These are phyloP conservation scores for Plenodomus lindquistii DNA, from an alignment of 2,329 filamentous ascomycete genomes.

Conservation along the genomic window DNA sequence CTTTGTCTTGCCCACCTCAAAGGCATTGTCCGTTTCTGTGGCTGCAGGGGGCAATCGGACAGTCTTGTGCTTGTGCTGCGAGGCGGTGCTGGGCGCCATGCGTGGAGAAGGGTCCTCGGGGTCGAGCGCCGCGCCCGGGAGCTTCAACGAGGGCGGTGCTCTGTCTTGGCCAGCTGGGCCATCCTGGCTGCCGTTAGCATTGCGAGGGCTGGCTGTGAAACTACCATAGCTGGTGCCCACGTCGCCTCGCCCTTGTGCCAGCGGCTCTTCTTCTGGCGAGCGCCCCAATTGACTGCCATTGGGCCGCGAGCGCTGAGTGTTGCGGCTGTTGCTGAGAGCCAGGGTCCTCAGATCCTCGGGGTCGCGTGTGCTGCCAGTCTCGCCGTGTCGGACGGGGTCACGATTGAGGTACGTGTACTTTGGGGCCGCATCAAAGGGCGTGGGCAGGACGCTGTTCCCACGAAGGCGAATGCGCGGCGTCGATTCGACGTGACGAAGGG, in stretches of 20 bases:
- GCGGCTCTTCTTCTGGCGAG: constrained; percentile 36
- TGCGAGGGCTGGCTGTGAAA: constrained; percentile 59
- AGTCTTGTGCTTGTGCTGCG: constrained; percentile 20
- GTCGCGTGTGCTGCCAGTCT: constrained; percentile 18
- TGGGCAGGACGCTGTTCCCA: constrained; percentile 37
- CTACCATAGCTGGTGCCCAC: constrained; percentile 63
- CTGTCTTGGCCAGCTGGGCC: constrained; percentile 26
- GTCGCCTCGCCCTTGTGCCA: constrained; percentile 23
- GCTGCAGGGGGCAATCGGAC: constrained; percentile 22
- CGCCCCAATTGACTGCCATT: constrained; percentile 18
- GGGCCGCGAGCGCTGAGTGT: constrained; percentile 16
- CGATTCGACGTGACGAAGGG: constrained; percentile 65
- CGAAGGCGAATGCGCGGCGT: constrained; percentile 50
- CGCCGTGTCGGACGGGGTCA: constrained; percentile 22
- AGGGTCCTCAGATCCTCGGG: constrained; percentile 30
- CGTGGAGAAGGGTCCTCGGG: constrained; percentile 36
- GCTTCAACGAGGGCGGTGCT: constrained; percentile 56
- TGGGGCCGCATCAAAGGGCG: constrained; percentile 42
- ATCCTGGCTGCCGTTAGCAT: constrained; percentile 13
- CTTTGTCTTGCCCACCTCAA: constrained; percentile 49
- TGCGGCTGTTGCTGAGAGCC: constrained; percentile 28
- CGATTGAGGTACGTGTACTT: constrained; percentile 49
- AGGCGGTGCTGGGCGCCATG: constrained; percentile 15
- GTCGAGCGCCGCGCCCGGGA: constrained; percentile 65
- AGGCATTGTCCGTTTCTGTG: constrained; percentile 42